Evolutionary conservation across 257 asterid genomes (phyloP), one percentile per base, ranked within the genome.

Genomic region (Prunella vulgaris): DNA sequence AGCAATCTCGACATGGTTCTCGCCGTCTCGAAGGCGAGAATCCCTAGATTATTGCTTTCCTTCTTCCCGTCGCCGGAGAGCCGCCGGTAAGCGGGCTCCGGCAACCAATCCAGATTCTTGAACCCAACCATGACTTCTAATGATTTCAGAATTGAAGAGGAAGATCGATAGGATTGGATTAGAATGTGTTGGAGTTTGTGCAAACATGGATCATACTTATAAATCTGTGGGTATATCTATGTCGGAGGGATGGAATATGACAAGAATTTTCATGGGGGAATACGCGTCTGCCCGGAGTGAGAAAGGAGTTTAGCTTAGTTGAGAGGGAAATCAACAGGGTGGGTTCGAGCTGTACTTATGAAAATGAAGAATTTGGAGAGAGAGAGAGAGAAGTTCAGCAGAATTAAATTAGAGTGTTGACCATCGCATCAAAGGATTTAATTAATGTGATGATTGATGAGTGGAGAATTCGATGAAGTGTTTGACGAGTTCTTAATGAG

Each of bases 1-100:
- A 89, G 74, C 5, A 92, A 53, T 17, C 81, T 80, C 8, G 95
- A 84, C 95, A 89, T 89, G 2, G 86, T 79, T 68, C 84, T 86
- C 1, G 88, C 95, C 0, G 96, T 75, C 79, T 92, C 98, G 80
- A 92, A 87, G 1, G 94, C 79, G 14, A 88, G 85, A 12, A 92
- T 92, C 0, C 95, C 95, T 1, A 92, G 49, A 12, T 56, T 64
- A 22, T 72, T 32, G 5, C 58, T 27, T 12, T 75, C 72, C 42
- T 82, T 81, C 69, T 71, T 66, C 1, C 33, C 74, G 10, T 46
- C 58, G 67, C 54, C 25, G 58, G 44, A 12, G 20, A 14, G 2
- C 25, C 78, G 79, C 66, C 79, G 79, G 74, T 28, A 62, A 38
- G 40, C 59, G 30, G 77, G 37, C 69, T 81, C 92, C 59, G 81